Percentiles rank a stretch among this genome's conserved stretches.
phyloP scores from a whole-genome alignment of 2,329 filamentous ascomycete genomes.

The Chaetomium strumarium region DNA sequence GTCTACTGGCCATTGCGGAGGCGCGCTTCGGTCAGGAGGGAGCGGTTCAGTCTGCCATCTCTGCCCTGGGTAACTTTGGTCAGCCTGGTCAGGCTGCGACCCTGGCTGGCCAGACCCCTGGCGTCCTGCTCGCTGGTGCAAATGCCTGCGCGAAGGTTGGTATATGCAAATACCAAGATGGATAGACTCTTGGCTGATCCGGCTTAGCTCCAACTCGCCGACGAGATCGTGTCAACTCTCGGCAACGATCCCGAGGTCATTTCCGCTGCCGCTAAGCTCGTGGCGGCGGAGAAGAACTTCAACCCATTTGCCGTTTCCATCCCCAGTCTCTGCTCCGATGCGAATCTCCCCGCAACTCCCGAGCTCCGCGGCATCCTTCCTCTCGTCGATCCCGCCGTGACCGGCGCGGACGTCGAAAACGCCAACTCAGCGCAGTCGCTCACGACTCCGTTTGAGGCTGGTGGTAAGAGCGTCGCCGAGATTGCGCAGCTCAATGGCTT shows the following conservation, averaged over 20 bases:
- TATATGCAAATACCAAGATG: not conserved
- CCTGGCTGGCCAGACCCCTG: constrained; percentile 56
- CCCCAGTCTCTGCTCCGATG: constrained; percentile 59
- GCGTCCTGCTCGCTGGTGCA: constrained; percentile 57
- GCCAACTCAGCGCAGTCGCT: constrained; percentile 51
- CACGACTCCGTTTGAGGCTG: constrained; percentile 50
- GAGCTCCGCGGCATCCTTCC: constrained; percentile 62
- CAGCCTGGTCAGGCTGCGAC: constrained; percentile 56
- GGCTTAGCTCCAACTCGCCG: constrained; percentile 52
- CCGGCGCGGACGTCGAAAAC: constrained; percentile 52
- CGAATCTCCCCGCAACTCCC: constrained; percentile 53
- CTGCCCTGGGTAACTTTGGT: constrained; percentile 48
- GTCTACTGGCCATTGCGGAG: constrained; percentile 40
- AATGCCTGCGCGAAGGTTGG: constrained; percentile 59
- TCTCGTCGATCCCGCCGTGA: constrained; percentile 59
- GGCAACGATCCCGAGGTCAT: constrained; percentile 54
- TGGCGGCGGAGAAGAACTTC: constrained; percentile 69
- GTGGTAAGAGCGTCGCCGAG: constrained; percentile 59
- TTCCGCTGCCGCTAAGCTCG: constrained; percentile 50
- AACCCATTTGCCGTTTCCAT: constrained; percentile 58
- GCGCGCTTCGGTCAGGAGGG: constrained; percentile 62
- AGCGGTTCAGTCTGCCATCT: constrained; percentile 48
- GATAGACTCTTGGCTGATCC: constrained; percentile 19
- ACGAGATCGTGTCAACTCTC: constrained; percentile 56
- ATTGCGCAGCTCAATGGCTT: constrained; percentile 58